Evolutionary conservation across 345 rosid species (phyloP).

Genomic region (Noccaea bulbosa): DNA sequence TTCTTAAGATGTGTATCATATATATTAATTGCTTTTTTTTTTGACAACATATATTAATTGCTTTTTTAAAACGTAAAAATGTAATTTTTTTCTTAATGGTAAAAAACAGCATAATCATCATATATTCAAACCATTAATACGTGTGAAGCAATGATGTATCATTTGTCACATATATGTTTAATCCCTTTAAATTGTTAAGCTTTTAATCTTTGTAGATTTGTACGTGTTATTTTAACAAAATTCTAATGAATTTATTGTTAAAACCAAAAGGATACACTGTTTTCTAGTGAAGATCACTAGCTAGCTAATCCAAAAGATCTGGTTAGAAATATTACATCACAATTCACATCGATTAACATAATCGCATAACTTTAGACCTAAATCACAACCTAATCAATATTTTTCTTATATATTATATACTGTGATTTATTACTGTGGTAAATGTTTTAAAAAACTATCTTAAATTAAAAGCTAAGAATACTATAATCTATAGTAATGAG

Average conservation of each 20-base stretch:
- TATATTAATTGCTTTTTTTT: too few species aligned
- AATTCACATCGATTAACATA: conserved; percentile 2
- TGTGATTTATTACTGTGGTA: background rate
- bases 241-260: background rate
- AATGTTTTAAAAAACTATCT: background rate
- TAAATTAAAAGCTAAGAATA: conserved; percentile 41
- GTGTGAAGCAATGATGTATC: too few species aligned
- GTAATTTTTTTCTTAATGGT: too few species aligned
- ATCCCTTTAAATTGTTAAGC: too few species aligned
- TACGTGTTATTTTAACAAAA: background rate
- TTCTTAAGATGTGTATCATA: too few species aligned
- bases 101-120: too few species aligned
- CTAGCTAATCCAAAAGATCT: background rate
- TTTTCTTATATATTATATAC: conserved; percentile 6
- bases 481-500: conserved; percentile 38
- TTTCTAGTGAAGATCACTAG: background rate
- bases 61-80: too few species aligned
- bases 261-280: background rate
- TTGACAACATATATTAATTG: too few species aligned
- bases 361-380: background rate
- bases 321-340: background rate
- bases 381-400: background rate
- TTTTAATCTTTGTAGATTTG: background rate
- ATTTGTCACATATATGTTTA: too few species aligned
- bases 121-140: too few species aligned